A percentile compares a stretch with the other conserved stretches of the same genome.
Conservation (phyloP, 768 basidiomycete genomes). For the Lentinus brumalis region DNA sequence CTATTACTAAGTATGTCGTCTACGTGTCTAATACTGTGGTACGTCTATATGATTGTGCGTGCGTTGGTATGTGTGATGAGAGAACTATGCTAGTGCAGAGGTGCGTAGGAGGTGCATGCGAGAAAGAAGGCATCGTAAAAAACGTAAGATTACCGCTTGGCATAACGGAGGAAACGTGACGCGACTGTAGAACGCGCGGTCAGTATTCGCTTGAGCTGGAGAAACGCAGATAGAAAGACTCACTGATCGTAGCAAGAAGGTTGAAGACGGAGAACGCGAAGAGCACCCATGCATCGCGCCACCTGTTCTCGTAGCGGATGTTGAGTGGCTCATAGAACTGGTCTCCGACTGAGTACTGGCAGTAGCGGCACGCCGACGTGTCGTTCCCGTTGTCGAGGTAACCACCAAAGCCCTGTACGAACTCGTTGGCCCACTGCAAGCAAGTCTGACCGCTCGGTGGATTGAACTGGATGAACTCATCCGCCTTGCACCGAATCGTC, state of each 20-base stretch:
- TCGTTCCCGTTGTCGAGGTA: constrained; percentile 72
- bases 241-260: constrained; percentile 56
- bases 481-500: constrained; percentile 57
- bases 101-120: neutral
- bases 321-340: constrained; percentile 71
- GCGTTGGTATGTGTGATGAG: neutral
- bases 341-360: constrained; percentile 67
- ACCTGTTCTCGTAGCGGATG: constrained; percentile 59
- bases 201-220: neutral
- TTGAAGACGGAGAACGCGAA: constrained; percentile 76
- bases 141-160: constrained; percentile 51
- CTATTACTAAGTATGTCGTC: too few species aligned
- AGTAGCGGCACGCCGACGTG: constrained; percentile 68
- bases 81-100: neutral
- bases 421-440: constrained; percentile 65
- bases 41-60: neutral
- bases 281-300: constrained; percentile 70
- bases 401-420: constrained; percentile 63
- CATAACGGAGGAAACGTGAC: constrained; percentile 71
- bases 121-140: neutral
- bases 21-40: too few species aligned
- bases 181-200: constrained; percentile 46
- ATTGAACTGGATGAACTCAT: constrained; percentile 72
- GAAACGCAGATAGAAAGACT: constrained; percentile 17
- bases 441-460: constrained; percentile 81